Evolutionary conservation across 2,329 filamentous ascomycete genomes (phyloP).

Genomic region (Penicillium sp.): DNA sequence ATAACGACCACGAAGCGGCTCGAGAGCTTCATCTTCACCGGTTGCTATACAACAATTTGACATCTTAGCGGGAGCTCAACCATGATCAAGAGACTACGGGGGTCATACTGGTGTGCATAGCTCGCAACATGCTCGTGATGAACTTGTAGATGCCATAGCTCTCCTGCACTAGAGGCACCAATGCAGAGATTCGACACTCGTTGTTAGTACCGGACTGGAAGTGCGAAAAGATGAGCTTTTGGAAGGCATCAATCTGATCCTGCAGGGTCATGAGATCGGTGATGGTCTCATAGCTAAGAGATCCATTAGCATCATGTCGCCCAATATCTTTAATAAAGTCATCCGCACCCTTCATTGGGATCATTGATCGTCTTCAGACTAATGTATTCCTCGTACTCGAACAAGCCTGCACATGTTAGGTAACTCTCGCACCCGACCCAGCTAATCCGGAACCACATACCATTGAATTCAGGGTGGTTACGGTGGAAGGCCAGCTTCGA

Average conservation of each 20-base stretch:
- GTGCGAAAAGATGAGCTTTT: conserved; percentile 96
- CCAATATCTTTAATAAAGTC: neutral
- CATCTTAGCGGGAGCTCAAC: neutral
- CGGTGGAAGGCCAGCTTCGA: conserved; percentile 96
- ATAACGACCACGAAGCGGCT: conserved; percentile 81
- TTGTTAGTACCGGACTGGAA: conserved; percentile 90
- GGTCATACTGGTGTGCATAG: conserved; percentile 87
- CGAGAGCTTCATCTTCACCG: conserved; percentile 86
- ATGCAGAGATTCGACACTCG: conserved; percentile 88
- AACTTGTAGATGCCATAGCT: conserved; percentile 99
- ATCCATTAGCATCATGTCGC: conserved; percentile 19
- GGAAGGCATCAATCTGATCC: conserved; percentile 97
- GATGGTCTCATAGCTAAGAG: conserved; percentile 72
- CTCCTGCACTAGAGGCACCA: conserved; percentile 91
- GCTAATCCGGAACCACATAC: conserved; percentile 38
- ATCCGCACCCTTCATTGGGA: conserved; percentile 79
- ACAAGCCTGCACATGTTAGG: conserved; percentile 55
- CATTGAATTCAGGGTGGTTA: conserved; percentile 96
- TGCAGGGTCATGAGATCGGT: conserved; percentile 93
- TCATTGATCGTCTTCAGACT: conserved; percentile 97
- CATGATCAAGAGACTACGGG: neutral
- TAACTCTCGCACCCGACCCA: neutral
- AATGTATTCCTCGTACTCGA: conserved; percentile 98
- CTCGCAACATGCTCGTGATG: conserved; percentile 96
- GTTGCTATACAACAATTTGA: conserved; percentile 55